Percentiles rank a stretch among this genome's conserved stretches.
These are phyloP conservation scores for Fusarium brevicatenulatum DNA, from an alignment of 2,329 filamentous ascomycete genomes.

Conservation along the genomic window DNA sequence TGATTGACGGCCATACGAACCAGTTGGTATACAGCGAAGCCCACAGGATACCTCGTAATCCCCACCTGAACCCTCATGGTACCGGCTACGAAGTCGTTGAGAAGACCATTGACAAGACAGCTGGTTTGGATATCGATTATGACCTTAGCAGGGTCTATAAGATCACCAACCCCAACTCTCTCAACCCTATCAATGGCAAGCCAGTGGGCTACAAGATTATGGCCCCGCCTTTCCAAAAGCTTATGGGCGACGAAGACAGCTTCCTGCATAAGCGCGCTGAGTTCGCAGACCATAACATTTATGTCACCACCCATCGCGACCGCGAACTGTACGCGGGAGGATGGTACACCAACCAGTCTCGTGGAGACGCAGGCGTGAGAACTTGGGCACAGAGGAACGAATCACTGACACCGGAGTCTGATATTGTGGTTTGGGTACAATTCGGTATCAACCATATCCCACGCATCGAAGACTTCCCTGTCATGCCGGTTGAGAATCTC, in stretches of 20 bases:
- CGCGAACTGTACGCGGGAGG: slow-evolving; percentile 62
- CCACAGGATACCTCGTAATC: slow-evolving; percentile 52
- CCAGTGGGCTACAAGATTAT: slow-evolving; percentile 62
- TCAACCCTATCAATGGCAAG: slow-evolving; percentile 48
- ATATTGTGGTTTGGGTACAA: slow-evolving; percentile 67
- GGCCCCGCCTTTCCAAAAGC: slow-evolving; percentile 57
- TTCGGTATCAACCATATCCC: slow-evolving; percentile 62
- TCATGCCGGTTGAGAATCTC: slow-evolving; percentile 50
- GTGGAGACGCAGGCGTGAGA: slow-evolving; percentile 44
- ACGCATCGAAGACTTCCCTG: slow-evolving; percentile 61
- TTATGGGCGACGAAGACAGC: slow-evolving; percentile 59
- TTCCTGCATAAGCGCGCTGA: slow-evolving; percentile 54
- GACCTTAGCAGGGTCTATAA: slow-evolving; percentile 61
- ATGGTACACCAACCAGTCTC: slow-evolving; percentile 63
- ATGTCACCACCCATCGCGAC: slow-evolving; percentile 61
- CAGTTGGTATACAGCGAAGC: slow-evolving; percentile 58
- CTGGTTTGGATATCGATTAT: slow-evolving; percentile 58
- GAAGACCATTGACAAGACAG: slow-evolving; percentile 51
- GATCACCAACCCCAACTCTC: slow-evolving; percentile 56
- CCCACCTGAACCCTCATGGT: slow-evolving; percentile 67
- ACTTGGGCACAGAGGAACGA: slow-evolving; percentile 51
- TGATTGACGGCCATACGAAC: slow-evolving; percentile 64
- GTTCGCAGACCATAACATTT: slow-evolving; percentile 60
- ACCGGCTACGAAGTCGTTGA: slow-evolving; percentile 68
- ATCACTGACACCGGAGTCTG: slow-evolving; percentile 73